Evolutionary conservation across 768 basidiomycete genomes (phyloP), one percentile per base, ranked within the genome.

Genomic region (Russula sp.): DNA sequence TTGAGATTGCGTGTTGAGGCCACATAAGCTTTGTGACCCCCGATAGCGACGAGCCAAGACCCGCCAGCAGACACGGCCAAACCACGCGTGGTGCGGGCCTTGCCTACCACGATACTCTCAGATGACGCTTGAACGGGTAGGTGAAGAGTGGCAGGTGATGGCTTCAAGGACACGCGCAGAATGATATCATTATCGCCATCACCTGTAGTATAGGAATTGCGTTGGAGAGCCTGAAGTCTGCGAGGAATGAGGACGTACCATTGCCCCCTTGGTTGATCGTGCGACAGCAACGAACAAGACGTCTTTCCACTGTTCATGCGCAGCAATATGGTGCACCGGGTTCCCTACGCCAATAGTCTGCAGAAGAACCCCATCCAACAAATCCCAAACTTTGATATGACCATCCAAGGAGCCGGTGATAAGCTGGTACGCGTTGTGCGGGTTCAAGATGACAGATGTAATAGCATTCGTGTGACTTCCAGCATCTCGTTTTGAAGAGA

Each of bases 351-450:
- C 80, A 66, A 97, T 82, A 2, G 87, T 90, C 65, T 86, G 84
- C 64, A 98, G 77, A 13, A 97, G 76, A 9, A 80, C 78, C 6
- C 87, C 94, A 63, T 97, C 94, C 42, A 95, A 77, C 74, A 90
- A 95, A 76, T 98, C 94, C 97, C 97, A 99, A 28, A 97, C 77
- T 73, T 90, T 84, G 66, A 98, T 75, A 40, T 80, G 81, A n/a
- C 94, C 96, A 69, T 94, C 89, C 64, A 86, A 71, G 9, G 92
- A 91, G 54, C 85, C 87, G 13, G 93, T 93, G 67, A 98, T 84
- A 67, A 99, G 76, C 74, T 98, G 97, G 67, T 93, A 90, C 28
- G 85, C 80, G 75, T 97, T 98, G 66, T 86, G 81, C 16, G 97
- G 94, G 72, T 85, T 89, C 61, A 98, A 76, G 46, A 87, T 77